phyloP scores from a whole-genome alignment of 2,329 filamentous ascomycete genomes.

The Lachnellula occidentalis region DNA sequence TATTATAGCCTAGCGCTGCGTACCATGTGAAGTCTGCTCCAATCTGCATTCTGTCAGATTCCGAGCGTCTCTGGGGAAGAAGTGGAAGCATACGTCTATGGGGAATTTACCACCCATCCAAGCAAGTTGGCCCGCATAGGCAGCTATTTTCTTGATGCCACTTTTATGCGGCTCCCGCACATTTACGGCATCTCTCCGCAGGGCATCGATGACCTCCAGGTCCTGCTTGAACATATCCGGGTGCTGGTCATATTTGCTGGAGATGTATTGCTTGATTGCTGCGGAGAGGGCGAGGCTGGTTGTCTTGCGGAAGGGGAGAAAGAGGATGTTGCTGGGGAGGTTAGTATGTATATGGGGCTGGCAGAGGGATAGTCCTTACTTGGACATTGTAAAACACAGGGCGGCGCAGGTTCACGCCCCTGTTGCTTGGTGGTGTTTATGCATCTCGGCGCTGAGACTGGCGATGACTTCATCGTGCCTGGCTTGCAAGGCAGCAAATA shows the following conservation, averaged over 20 bases:
- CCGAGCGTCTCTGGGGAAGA: not conserved
- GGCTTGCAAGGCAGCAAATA: not conserved
- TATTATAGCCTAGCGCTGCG: slow-evolving; percentile 85
- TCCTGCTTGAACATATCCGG: slow-evolving; percentile 94
- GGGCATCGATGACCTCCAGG: slow-evolving; percentile 75
- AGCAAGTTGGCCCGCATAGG: slow-evolving; percentile 85
- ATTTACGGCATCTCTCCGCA: slow-evolving; percentile 82
- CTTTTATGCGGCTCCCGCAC: slow-evolving; percentile 82
- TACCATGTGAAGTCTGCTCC: slow-evolving; percentile 97
- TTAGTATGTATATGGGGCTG: slow-evolving; percentile 1
- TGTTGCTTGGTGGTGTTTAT: not conserved
- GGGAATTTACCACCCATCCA: slow-evolving; percentile 96
- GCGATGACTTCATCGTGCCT: slow-evolving; percentile 11
- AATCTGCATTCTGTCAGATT: slow-evolving; percentile 48
- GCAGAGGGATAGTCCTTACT: not conserved
- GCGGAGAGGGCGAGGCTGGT: slow-evolving; percentile 71
- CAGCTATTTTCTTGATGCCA: slow-evolving; percentile 81
- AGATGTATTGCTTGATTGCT: slow-evolving; percentile 92
- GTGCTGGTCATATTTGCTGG: slow-evolving; percentile 96
- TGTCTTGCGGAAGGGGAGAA: slow-evolving; percentile 74
- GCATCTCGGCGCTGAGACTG: not conserved
- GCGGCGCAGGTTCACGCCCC: not conserved
- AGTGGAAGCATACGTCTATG: slow-evolving; percentile 63
- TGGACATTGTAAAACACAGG: not conserved
- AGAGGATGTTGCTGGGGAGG: slow-evolving; percentile 29